A percentile compares a stretch with the other conserved stretches of the same genome.
Evolutionary conservation across 164 flowering plant species (phyloP).

Genomic region (Euptelea pleiosperma): DNA sequence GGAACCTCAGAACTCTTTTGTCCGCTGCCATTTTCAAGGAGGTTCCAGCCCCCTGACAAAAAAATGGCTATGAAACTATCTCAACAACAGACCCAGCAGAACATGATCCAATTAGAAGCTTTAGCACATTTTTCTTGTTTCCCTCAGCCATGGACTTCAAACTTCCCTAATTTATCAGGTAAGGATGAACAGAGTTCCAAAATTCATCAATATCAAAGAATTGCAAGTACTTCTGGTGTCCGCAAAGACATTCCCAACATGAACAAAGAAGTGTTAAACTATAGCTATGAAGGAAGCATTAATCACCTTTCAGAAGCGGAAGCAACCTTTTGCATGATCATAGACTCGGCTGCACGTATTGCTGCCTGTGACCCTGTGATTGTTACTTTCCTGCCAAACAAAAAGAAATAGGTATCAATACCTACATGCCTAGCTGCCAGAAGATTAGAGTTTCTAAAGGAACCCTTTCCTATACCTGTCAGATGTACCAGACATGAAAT

Average conservation of each 20-base stretch:
- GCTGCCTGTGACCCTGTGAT: slow-evolving; percentile 91
- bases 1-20: slow-evolving; percentile 9
- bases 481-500: slow-evolving; percentile 86
- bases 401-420: slow-evolving; percentile 3
- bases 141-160: slow-evolving; percentile 1
- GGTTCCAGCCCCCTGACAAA: background rate
- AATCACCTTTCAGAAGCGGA: slow-evolving; percentile 63
- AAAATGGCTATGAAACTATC: slow-evolving; percentile 4
- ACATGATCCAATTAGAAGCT: slow-evolving; percentile 1
- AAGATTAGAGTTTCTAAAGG: background rate
- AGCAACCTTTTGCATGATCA: slow-evolving; percentile 79
- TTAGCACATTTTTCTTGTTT: background rate
- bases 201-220: too few relatives aligned
- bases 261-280: background rate
- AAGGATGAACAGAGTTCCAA: too few relatives aligned
- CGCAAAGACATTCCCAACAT: slow-evolving; percentile 9
- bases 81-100: slow-evolving; percentile 2
- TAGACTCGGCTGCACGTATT: slow-evolving; percentile 68
- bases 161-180: slow-evolving; percentile 4
- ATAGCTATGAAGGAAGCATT: slow-evolving; percentile 10
- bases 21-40: background rate
- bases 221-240: too few relatives aligned
- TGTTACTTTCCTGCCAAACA: slow-evolving; percentile 81
- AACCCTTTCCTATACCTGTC: slow-evolving; percentile 52
- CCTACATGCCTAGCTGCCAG: background rate